These are phyloP conservation scores for Kwoniella newhampshirensis DNA, from an alignment of 768 basidiomycete genomes.

Conservation along the genomic window DNA sequence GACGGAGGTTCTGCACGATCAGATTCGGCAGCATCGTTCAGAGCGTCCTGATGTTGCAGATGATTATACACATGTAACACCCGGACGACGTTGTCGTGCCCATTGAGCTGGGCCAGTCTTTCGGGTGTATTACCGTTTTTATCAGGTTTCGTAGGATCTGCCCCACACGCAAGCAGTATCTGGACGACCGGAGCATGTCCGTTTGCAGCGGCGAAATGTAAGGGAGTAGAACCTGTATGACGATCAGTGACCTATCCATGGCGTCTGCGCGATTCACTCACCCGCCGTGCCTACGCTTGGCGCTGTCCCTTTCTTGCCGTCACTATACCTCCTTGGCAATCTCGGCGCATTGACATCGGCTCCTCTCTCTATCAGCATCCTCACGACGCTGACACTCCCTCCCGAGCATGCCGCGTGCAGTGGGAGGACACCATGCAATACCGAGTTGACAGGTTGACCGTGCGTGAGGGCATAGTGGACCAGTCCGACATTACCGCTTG, in stretches of 20 bases:
- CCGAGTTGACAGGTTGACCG: conserved; percentile 94
- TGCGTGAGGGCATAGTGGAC: conserved; percentile 68
- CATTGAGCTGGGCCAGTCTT: conserved; percentile 74
- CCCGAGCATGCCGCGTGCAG: conserved; percentile 92
- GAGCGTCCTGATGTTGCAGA: conserved; percentile 28
- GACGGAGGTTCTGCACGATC: conserved; percentile 19
- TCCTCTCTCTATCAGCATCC: conserved; percentile 82
- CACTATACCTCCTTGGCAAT: conserved; percentile 56
- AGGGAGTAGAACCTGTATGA: conserved; percentile 74
- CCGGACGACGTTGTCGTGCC: conserved; percentile 74
- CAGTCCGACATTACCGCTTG: conserved; percentile 70
- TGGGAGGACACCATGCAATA: conserved; percentile 93
- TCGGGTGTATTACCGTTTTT: conserved; percentile 90
- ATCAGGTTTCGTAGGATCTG: conserved; percentile 75
- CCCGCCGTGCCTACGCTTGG: conserved; percentile 52
- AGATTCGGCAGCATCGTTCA: conserved; percentile 18
- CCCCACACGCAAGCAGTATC: conserved; percentile 80
- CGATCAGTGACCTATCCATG: conserved; percentile 3
- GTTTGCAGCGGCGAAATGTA: conserved; percentile 96
- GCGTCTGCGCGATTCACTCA: conserved; percentile 24
- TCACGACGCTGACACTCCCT: conserved; percentile 83
- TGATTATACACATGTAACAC: conserved; percentile 65
- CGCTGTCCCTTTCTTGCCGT: conserved; percentile 51
- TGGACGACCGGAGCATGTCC: conserved; percentile 77
- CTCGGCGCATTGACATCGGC: conserved; percentile 98